Conservation (phyloP, 208 protist species). For the Acanthamoeba royreba region DNA sequence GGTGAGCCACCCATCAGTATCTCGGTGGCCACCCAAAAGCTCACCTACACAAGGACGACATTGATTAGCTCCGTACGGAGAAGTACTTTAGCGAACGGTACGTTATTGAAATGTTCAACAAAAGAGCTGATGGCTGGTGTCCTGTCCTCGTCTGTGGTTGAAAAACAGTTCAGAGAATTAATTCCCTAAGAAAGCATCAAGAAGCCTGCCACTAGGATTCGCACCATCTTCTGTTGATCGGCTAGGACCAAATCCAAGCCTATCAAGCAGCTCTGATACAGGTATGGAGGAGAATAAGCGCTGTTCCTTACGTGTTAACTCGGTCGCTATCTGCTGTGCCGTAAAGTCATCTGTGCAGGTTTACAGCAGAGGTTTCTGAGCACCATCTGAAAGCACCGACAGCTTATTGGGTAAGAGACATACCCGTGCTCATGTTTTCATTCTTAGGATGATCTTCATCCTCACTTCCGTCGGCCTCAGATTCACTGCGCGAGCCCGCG, state of each 20-base stretch:
- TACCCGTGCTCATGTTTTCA: background rate
- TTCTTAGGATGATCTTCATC: background rate
- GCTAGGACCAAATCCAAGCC: background rate
- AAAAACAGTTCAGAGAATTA: background rate
- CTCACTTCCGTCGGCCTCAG: background rate
- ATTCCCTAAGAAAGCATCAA: too few relatives aligned
- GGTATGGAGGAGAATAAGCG: background rate
- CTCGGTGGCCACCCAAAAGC: background rate
- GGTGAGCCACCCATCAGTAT: background rate
- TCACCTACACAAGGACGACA: background rate
- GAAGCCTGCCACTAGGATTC: background rate
- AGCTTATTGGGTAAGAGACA: too few relatives aligned
- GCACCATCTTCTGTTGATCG: background rate
- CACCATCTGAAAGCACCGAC: too few relatives aligned
- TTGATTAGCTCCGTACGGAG: too few relatives aligned
- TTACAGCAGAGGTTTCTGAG: too few relatives aligned
- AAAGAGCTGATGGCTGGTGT: background rate
- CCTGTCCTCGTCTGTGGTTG: background rate
- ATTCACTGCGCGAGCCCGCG: background rate
- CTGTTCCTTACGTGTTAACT: background rate
- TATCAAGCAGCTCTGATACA: background rate
- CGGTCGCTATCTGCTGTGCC: background rate
- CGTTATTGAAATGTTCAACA: slow-evolving; percentile 35
- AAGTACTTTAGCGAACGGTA: too few relatives aligned
- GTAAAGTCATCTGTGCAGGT: background rate